Evolutionary conservation across 2,329 filamentous ascomycete genomes (phyloP), one percentile per base, ranked within the genome.

Genomic region (Septoria linicola): DNA sequence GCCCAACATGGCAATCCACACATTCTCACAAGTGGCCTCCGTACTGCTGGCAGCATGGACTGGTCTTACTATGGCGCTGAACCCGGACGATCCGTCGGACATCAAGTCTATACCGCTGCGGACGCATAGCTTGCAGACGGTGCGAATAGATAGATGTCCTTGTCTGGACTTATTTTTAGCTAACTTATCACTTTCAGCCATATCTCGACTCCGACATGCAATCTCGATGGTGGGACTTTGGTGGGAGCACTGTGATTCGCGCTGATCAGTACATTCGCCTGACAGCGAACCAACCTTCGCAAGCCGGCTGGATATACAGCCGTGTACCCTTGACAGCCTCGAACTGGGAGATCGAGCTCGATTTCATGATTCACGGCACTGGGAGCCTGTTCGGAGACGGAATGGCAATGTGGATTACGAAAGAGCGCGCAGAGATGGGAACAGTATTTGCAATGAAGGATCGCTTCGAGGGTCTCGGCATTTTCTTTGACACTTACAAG

Each of bases 401-500:
- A 58, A 89, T 99, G 73, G 93, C 93, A 59, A 87, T 99, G 81
- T 99, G 93, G 93, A 80, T 99, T 66, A 97, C 92, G 61, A 95
- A 95, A 73, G 85, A 96, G 73, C 88, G 93, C 59, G 91, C 82
- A 25, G 80, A 85, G 63, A 73, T 78, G 53, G 93, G 93, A 13
- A 80, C 84, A 8, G 92, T 99, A 31, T 99, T 99, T 71, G 93
- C 93, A 43, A 85, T 85, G 61, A 78, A 80, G 23, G 92, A 99
- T 73, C 82, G 82, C 59, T 99, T 97, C 63, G 92, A 99, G 70
- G 93, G 93, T 3, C 80, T 99, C 40, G 93, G 90, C 48, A 80
- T 99, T 71, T 97, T 96, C 76, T 82, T 99, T 74, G 93, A 99
- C 70, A 99, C 93, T 37, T 99, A 99, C 80, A 99, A 99, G 83